Evolutionary conservation across 257 asterid genomes (phyloP).

Genomic region (Solanum ossicruentum): DNA sequence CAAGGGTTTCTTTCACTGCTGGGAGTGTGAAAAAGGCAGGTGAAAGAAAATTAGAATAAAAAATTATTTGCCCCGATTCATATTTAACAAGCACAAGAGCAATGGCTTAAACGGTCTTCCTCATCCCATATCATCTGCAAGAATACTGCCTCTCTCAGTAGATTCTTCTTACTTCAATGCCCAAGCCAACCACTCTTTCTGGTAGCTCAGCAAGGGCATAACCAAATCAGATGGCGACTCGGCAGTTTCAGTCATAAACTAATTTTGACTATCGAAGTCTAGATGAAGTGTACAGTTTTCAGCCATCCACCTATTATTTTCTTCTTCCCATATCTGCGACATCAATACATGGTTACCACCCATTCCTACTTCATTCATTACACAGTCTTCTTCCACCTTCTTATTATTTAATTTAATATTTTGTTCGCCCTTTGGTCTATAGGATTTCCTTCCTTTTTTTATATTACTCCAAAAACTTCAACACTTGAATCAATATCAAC

Average conservation of each 20-base stretch:
- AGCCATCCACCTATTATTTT: constrained; percentile 52
- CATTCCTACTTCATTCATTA: not conserved
- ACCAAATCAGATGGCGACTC: constrained; percentile 65
- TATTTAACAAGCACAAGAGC: constrained; percentile 15
- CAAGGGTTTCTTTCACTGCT: constrained; percentile 29
- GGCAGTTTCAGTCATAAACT: constrained; percentile 35
- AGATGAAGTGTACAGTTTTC: constrained; percentile 36
- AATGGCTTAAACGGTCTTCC: constrained; percentile 86
- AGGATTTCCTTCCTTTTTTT: not conserved
- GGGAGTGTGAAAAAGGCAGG: constrained; percentile 39
- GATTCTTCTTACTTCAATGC: constrained; percentile 80
- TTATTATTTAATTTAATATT: not conserved
- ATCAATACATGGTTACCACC: not conserved
- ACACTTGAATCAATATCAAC: not conserved
- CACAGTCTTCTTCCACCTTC: not conserved
- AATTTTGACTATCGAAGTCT: constrained; percentile 46
- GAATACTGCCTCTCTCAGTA: constrained; percentile 58
- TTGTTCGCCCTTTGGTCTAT: not conserved
- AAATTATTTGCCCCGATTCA: no score
- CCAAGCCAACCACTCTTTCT: constrained; percentile 95
- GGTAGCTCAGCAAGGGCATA: constrained; percentile 68
- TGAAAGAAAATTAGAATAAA: constrained; percentile 1
- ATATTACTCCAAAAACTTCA: not conserved
- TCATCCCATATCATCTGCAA: constrained; percentile 98
- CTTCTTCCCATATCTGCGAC: constrained; percentile 71